These are phyloP conservation scores for Spiraea crenata DNA, from an alignment of 331 rosid genomes.

Conservation along the genomic window DNA sequence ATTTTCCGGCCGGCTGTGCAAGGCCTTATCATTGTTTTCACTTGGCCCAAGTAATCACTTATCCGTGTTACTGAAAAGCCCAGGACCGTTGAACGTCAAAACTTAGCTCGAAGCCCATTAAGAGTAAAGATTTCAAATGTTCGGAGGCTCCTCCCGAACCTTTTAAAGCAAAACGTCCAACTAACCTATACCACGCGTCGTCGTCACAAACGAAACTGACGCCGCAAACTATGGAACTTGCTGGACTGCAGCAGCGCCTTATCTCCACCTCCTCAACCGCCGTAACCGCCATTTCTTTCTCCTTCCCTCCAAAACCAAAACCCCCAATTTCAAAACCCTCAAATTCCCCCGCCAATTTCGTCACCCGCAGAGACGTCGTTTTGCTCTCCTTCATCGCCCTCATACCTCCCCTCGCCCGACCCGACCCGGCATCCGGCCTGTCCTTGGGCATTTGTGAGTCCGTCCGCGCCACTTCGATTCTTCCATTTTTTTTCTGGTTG, in stretches of 20 bases:
- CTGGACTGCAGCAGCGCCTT: conserved; percentile 30
- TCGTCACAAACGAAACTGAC: neutral
- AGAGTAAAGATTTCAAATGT: too few relatives aligned
- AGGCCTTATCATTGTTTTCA: too few relatives aligned
- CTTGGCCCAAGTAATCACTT: too few relatives aligned
- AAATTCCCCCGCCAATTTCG: neutral
- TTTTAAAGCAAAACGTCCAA: neutral
- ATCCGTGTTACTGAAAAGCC: too few relatives aligned
- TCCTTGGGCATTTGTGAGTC: conserved; percentile 73
- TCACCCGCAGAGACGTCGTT: conserved; percentile 54
- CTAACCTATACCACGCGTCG: neutral
- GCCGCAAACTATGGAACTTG: conserved; percentile 37
- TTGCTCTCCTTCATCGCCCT: conserved; percentile 48
- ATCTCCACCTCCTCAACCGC: conserved; percentile 30
- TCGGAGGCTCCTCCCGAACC: too few relatives aligned
- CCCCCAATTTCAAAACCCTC: conserved; percentile 38
- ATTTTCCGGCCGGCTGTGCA: too few relatives aligned
- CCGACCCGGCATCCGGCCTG: conserved; percentile 52
- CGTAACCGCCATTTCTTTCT: conserved; percentile 28
- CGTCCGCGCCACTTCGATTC: neutral
- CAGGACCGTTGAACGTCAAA: too few relatives aligned
- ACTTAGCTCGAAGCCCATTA: too few relatives aligned
- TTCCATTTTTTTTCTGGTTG: neutral
- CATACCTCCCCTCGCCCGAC: conserved; percentile 33
- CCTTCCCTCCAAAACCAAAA: conserved; percentile 60